These are phyloP conservation scores for Dendrobium huoshanense DNA, from an alignment of 106 monocot genomes.

Conservation along the genomic window DNA sequence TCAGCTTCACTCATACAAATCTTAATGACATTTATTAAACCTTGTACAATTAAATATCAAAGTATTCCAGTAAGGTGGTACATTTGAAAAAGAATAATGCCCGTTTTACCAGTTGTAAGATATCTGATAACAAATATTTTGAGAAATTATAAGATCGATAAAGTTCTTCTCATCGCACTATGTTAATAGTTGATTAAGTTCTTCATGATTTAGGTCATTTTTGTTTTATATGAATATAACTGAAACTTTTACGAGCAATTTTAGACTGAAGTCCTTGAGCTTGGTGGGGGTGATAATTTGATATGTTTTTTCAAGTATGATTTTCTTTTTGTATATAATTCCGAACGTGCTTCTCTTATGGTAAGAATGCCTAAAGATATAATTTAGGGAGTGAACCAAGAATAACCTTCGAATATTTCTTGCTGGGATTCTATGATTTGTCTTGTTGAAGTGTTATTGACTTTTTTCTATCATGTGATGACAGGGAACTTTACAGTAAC, in stretches of 20 bases:
- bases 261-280: too few relatives aligned
- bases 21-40: too few relatives aligned
- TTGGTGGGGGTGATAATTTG: too few relatives aligned
- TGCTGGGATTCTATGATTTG: background rate
- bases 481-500: conserved; percentile 97
- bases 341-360: background rate
- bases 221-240: background rate
- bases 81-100: too few relatives aligned
- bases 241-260: background rate
- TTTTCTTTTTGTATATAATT: background rate
- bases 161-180: background rate
- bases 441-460: background rate
- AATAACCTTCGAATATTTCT: background rate
- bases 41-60: too few relatives aligned
- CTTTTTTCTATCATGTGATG: background rate
- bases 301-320: background rate
- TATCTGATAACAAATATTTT: background rate
- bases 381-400: background rate
- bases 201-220: background rate
- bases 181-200: too few relatives aligned
- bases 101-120: too few relatives aligned
- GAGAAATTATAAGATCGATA: background rate
- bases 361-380: background rate
- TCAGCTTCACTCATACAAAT: too few relatives aligned
- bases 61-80: too few relatives aligned